Evolutionary conservation across 2,329 filamentous ascomycete species (phyloP).

Genomic region (Penicillium aurantiogriseum): DNA sequence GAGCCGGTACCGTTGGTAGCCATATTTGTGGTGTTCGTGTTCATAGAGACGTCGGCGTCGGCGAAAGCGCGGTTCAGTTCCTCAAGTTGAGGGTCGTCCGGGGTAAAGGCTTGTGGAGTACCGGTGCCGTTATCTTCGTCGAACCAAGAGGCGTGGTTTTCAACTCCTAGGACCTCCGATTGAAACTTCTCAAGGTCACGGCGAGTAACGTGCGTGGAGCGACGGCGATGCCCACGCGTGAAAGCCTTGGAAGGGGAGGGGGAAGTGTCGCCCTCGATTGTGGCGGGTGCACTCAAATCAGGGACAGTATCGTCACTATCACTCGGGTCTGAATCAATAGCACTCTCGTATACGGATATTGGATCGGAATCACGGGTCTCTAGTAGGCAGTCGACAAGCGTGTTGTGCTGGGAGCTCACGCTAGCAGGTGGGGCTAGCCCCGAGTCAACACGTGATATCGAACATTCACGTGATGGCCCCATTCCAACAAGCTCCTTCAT

Average conservation of each 20-base stretch:
- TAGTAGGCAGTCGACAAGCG: neutral
- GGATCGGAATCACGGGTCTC: constrained; percentile 1
- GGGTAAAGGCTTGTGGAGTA: constrained; percentile 19
- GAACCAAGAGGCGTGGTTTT: constrained; percentile 30
- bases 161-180: constrained; percentile 36
- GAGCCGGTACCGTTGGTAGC: constrained; percentile 26
- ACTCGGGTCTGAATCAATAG: constrained; percentile 1
- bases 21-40: constrained; percentile 30
- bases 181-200: constrained; percentile 41
- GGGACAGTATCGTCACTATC: constrained; percentile 1
- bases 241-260: constrained; percentile 35
- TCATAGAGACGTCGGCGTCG: constrained; percentile 37
- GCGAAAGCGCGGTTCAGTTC: constrained; percentile 39
- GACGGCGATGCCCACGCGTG: constrained; percentile 42
- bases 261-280: constrained; percentile 31
- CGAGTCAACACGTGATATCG: constrained; percentile 1
- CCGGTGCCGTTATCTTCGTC: constrained; percentile 31
- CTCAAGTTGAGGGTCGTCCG: constrained; percentile 34
- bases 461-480: neutral
- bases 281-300: constrained; percentile 24
- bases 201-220: constrained; percentile 42
- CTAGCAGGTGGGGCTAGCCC: constrained; percentile 4
- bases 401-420: constrained; percentile 7
- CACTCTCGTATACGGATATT: constrained; percentile 1
- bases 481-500: constrained; percentile 22